Conservation (phyloP, 352 stramenopile species). For the Globisporangium sylvaticum region DNA sequence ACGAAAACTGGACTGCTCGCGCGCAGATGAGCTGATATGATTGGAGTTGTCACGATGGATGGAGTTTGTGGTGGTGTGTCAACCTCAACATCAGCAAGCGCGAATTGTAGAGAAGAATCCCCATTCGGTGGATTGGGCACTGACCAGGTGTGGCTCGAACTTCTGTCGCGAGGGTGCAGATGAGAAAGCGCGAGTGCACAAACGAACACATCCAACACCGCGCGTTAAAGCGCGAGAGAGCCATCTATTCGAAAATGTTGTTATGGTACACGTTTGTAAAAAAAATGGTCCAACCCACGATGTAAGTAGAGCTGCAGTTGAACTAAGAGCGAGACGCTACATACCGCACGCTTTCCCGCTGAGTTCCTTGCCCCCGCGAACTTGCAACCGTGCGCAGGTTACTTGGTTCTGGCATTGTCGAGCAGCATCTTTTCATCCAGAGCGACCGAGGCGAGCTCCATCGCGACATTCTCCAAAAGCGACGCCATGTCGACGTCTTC, state of each 20-base stretch:
- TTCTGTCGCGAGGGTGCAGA: background rate
- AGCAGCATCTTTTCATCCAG: slow-evolving; percentile 40
- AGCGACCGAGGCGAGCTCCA: slow-evolving; percentile 62
- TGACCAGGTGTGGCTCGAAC: background rate
- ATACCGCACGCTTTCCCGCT: background rate
- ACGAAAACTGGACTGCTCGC: too few relatives aligned
- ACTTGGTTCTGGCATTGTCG: slow-evolving; percentile 1
- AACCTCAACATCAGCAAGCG: background rate
- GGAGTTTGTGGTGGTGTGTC: background rate
- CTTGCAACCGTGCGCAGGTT: background rate
- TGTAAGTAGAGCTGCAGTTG: background rate
- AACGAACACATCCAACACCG: background rate
- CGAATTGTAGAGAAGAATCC: background rate
- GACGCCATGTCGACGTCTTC: slow-evolving; percentile 37
- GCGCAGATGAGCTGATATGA: background rate
- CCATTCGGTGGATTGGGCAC: background rate
- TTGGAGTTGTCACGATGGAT: background rate
- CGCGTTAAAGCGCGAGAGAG: background rate
- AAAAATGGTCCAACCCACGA: background rate
- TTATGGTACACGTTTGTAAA: slow-evolving; percentile 4
- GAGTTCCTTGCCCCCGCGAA: background rate
- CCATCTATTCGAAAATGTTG: background rate
- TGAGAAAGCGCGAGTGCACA: background rate
- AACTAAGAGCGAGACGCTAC: background rate
- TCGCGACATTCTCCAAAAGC: slow-evolving; percentile 64